Percentiles rank a stretch among this genome's conserved stretches.
Evolutionary conservation across 2,329 filamentous ascomycete genomes (phyloP).

Genomic region (Arthrinium puccinioides): DNA sequence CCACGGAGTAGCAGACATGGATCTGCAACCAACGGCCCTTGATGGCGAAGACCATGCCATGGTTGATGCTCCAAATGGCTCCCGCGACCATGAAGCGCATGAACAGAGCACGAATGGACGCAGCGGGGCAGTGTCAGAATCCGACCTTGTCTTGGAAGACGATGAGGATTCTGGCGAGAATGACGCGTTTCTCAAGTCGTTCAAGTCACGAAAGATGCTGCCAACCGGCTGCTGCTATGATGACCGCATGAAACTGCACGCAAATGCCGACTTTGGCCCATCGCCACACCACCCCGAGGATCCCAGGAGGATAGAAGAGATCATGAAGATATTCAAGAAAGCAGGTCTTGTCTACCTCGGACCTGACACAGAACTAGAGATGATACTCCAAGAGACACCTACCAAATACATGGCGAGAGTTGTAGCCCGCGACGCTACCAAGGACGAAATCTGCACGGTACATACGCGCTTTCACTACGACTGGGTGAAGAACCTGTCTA

Average conservation of each 20-base stretch:
- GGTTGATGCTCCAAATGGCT: conserved; percentile 33
- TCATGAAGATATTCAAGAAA: conserved; percentile 81
- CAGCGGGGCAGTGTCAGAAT: conserved; percentile 18
- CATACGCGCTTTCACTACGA: conserved; percentile 72
- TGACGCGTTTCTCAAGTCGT: conserved; percentile 28
- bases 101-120: conserved; percentile 7
- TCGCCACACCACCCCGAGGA: conserved; percentile 90
- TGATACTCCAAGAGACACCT: conserved; percentile 44
- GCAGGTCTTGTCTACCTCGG: conserved; percentile 68
- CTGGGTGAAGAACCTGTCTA: conserved; percentile 60
- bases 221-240: conserved; percentile 84
- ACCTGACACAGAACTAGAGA: conserved; percentile 43
- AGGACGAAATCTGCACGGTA: conserved; percentile 71
- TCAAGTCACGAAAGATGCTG: conserved; percentile 38
- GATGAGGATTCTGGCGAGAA: conserved; percentile 22
- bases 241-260: conserved; percentile 90
- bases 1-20: no score
- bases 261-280: conserved; percentile 68
- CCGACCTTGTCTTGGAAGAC: conserved; percentile 25
- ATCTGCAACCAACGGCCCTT: no score
- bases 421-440: conserved; percentile 66
- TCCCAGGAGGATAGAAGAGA: conserved; percentile 83
- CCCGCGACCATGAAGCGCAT: conserved; percentile 26
- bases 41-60: conserved; percentile 37
- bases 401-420: conserved; percentile 70